phyloP scores from a whole-genome alignment of 805 yeast genomes.

The Ogataea saltuana region DNA sequence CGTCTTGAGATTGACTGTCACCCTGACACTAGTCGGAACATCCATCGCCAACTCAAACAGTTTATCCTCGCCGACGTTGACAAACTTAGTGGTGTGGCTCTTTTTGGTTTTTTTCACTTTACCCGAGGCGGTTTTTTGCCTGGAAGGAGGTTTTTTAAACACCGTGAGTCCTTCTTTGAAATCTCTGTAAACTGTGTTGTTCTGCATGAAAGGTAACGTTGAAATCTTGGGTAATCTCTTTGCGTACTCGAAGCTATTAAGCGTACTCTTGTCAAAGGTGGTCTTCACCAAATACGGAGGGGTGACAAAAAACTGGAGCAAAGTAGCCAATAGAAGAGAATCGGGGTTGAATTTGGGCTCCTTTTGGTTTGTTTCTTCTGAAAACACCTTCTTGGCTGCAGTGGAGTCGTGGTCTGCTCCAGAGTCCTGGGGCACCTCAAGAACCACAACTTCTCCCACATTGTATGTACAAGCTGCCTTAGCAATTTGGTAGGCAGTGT shows the following conservation, averaged over 20 bases:
- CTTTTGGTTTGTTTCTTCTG: slow-evolving; percentile 19
- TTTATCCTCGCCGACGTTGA: slow-evolving; percentile 69
- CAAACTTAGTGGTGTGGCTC: slow-evolving; percentile 63
- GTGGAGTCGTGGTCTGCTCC: slow-evolving; percentile 24
- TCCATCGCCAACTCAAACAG: slow-evolving; percentile 61
- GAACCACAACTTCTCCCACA: slow-evolving; percentile 72
- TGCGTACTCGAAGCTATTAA: slow-evolving; percentile 60
- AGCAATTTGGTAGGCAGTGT: slow-evolving; percentile 75
- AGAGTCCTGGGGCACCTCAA: slow-evolving; percentile 47
- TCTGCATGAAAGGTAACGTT: slow-evolving; percentile 71
- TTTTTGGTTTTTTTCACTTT: slow-evolving; percentile 47
- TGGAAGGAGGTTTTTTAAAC: slow-evolving; percentile 40
- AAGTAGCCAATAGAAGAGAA: slow-evolving; percentile 59
- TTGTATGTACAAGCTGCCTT: slow-evolving; percentile 67
- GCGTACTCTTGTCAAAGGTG: slow-evolving; percentile 49
- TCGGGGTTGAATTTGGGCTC: slow-evolving; percentile 23
- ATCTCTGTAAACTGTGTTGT: slow-evolving; percentile 37
- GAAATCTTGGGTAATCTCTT: slow-evolving; percentile 68
- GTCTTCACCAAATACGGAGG: slow-evolving; percentile 76
- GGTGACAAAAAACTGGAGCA: slow-evolving; percentile 79
- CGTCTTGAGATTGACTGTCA: slow-evolving; percentile 69
- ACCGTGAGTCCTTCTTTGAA: slow-evolving; percentile 68
- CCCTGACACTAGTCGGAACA: slow-evolving; percentile 77
- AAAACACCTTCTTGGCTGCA: slow-evolving; percentile 37
- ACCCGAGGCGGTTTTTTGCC: slow-evolving; percentile 39